Percentiles rank a stretch among this genome's conserved stretches.
These are phyloP conservation scores for Monosporozyma yasuniensis DNA, from an alignment of 805 yeast species.

Conservation along the genomic window DNA sequence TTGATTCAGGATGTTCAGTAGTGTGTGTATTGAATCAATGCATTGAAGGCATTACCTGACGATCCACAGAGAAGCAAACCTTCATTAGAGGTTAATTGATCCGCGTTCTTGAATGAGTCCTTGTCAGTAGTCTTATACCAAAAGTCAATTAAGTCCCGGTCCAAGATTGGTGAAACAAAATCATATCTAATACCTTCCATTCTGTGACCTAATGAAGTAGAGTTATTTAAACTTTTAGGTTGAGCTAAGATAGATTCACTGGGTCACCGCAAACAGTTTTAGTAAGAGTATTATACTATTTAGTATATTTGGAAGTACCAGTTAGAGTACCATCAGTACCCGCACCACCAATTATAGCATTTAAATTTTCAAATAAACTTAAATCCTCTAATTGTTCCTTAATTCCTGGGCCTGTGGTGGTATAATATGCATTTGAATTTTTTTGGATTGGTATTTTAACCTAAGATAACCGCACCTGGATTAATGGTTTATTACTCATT, in stretches of 20 bases:
- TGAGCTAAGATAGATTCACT: slow-evolving; percentile 72
- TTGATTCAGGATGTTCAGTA: slow-evolving; percentile 46
- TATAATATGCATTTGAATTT: slow-evolving; percentile 78
- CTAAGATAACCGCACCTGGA: slow-evolving; percentile 78
- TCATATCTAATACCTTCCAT: slow-evolving; percentile 92
- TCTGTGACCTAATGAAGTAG: slow-evolving; percentile 48
- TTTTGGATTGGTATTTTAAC: slow-evolving; percentile 71
- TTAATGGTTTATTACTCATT: too few relatives aligned
- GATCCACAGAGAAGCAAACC: slow-evolving; percentile 88
- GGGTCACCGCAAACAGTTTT: slow-evolving; percentile 78
- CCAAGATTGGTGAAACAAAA: slow-evolving; percentile 72
- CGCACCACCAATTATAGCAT: slow-evolving; percentile 80
- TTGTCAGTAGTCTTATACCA: slow-evolving; percentile 86
- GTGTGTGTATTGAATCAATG: slow-evolving; percentile 62
- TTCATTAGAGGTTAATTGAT: slow-evolving; percentile 75
- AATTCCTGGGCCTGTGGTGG: slow-evolving; percentile 78
- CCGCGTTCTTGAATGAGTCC: slow-evolving; percentile 68
- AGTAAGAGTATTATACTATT: slow-evolving; percentile 63
- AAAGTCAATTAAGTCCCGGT: slow-evolving; percentile 54
- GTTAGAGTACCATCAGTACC: slow-evolving; percentile 91
- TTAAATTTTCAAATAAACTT: slow-evolving; percentile 43
- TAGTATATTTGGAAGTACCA: slow-evolving; percentile 70
- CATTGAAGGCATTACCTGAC: slow-evolving; percentile 75
- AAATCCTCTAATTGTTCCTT: slow-evolving; percentile 58
- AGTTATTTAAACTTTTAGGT: slow-evolving; percentile 60